Conservation (phyloP, 1,139 yeast genomes). For the Yamadazyma kanchanaburiensis region DNA sequence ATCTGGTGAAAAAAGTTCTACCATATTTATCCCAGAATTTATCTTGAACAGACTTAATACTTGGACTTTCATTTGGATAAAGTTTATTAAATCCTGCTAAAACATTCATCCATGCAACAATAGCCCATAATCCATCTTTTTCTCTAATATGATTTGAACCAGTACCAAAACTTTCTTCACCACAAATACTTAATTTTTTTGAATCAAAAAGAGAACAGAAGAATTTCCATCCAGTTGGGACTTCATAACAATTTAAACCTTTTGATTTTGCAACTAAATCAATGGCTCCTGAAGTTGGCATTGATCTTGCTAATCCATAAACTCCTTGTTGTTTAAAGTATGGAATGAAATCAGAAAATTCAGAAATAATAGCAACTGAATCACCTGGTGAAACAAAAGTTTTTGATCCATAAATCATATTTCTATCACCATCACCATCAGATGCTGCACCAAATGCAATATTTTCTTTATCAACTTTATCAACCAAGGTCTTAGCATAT, state of each 20-base stretch:
- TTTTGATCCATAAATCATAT: conserved; percentile 96
- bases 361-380: conserved; percentile 95
- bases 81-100: conserved; percentile 73
- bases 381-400: conserved; percentile 98
- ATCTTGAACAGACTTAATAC: conserved; percentile 76
- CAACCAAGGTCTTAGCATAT: conserved; percentile 86
- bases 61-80: conserved; percentile 51
- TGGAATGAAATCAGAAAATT: conserved; percentile 84
- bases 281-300: conserved; percentile 96
- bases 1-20: conserved; percentile 95
- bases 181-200: conserved; percentile 90
- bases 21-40: conserved; percentile 93
- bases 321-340: conserved; percentile 86
- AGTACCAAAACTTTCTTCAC: conserved; percentile 97
- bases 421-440: conserved; percentile 98
- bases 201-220: conserved; percentile 95
- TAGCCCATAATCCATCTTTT: conserved; percentile 98
- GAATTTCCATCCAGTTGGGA: conserved; percentile 99
- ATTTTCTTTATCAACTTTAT: conserved; percentile 70
- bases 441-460: conserved; percentile 97
- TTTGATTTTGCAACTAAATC: conserved; percentile 85
- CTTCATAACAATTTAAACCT: conserved; percentile 80
- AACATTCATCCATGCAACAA: conserved; percentile 94
- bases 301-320: conserved; percentile 92
- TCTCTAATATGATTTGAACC: conserved; percentile 97